Evolutionary conservation across 495 filamentous ascomycete species (phyloP), one percentile per base, ranked within the genome.

Genomic region (Xylaria venustula): DNA sequence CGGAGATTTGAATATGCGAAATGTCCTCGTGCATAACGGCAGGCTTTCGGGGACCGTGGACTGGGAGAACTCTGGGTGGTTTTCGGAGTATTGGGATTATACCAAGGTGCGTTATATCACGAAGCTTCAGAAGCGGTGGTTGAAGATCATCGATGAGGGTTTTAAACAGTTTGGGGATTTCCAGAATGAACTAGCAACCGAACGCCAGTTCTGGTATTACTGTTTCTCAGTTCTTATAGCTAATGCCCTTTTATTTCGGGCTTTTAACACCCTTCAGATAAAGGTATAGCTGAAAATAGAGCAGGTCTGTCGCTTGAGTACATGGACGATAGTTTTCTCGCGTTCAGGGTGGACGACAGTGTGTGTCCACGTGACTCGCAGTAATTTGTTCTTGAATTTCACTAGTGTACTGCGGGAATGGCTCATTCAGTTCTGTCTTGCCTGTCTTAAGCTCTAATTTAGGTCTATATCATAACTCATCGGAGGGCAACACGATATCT

Each of bases 71-170:
- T 74, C 73, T 30, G 76, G 75, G 12, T 79, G 76, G 76, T 79
- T 75, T 69, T 72, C 77, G 11, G 72, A 75, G 1, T 78, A 77
- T 62, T 80, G 75, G 77, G 77, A 80, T 62, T 78, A 76, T 66
- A 71, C 74, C 46, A 75, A 78, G 23, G 47, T 19, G 14, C 50
- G 75, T 77, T 54, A 61, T 75, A 64, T 64, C 63, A 46, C 72
- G 69, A 32, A 63, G 70, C 7, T 66, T 65, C 52, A 64, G 61
- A 47, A 65, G 66, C 5, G 47, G 15, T 50, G 66, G 75, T 49
- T 77, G 66, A 68, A 64, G 64, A 54, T 54, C 60, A 23, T 76
- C 68, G 69, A 78, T 75, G 73, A 71, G 71, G 11, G 57, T 53
- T 56, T 75, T 69, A 25, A 71, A 14, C 17, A 26, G n/a, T 22